These are phyloP conservation scores for Botrytis fabae DNA, from an alignment of 2,329 filamentous ascomycete species.

Conservation along the genomic window DNA sequence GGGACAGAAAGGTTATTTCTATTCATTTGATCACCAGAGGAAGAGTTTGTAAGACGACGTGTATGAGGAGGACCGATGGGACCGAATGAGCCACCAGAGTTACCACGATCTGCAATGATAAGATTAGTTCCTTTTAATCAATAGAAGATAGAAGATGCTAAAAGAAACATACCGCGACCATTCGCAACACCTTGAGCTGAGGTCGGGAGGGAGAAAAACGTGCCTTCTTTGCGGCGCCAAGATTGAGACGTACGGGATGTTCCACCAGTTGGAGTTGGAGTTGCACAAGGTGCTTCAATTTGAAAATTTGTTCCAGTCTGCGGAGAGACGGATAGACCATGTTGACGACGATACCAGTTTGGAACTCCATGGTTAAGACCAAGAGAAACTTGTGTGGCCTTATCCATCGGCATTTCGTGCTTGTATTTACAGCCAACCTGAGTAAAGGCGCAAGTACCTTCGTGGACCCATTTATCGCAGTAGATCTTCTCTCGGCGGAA, in stretches of 20 bases:
- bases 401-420: constrained; percentile 81
- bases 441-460: constrained; percentile 79
- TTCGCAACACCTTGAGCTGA: background rate
- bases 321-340: constrained; percentile 5
- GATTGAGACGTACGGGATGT: constrained; percentile 9
- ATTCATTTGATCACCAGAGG: background rate
- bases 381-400: constrained; percentile 63
- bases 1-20: background rate
- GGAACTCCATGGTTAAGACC: constrained; percentile 68
- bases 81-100: constrained; percentile 16
- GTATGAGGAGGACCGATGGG: constrained; percentile 21
- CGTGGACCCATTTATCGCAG: constrained; percentile 88
- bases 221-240: constrained; percentile 20
- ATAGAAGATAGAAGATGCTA: background rate
- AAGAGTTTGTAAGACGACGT: constrained; percentile 17
- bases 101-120: constrained; percentile 2
- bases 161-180: constrained; percentile 19
- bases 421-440: constrained; percentile 88
- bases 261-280: constrained; percentile 5
- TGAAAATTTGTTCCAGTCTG: constrained; percentile 9
- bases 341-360: constrained; percentile 17
- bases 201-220: background rate
- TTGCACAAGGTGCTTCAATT: constrained; percentile 7
- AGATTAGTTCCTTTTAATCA: background rate
- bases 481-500: constrained; percentile 60